Percentiles rank a stretch among this genome's conserved stretches.
phyloP scores from a whole-genome alignment of 352 stramenopile genomes.

The Hyaloperonospora brassicae region DNA sequence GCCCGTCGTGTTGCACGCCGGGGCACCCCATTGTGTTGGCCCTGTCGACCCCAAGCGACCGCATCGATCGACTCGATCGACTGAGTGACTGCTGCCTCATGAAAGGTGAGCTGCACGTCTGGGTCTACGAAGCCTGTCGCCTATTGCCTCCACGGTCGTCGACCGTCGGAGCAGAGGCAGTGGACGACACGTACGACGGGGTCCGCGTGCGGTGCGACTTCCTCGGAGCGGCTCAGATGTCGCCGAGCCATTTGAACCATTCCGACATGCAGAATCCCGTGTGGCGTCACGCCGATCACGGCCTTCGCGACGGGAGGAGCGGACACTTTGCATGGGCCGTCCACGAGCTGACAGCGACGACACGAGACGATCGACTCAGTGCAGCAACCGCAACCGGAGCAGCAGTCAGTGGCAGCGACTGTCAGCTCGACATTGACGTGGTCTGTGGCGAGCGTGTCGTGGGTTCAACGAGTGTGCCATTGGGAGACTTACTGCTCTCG shows the following conservation, averaged over 20 bases:
- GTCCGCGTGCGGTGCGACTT: conserved; percentile 37
- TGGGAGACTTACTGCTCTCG: conserved; percentile 28
- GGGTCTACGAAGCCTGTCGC: conserved; percentile 42
- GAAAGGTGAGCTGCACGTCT: conserved; percentile 37
- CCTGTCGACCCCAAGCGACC: conserved; percentile 2
- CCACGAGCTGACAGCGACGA: conserved; percentile 21
- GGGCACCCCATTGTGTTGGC: conserved; percentile 10
- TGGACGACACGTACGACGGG: conserved; percentile 33
- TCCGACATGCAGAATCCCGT: conserved; percentile 31
- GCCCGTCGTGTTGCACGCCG: conserved; percentile 13
- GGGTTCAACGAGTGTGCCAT: conserved; percentile 25
- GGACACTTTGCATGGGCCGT: conserved; percentile 38
- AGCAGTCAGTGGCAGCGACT: conserved; percentile 12
- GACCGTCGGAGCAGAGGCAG: conserved; percentile 17
- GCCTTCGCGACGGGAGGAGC: conserved; percentile 21
- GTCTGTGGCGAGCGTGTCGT: conserved; percentile 48
- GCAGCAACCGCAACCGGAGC: conserved; percentile 8
- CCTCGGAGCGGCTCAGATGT: conserved; percentile 38
- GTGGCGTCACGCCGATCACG: conserved; percentile 25
- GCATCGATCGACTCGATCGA: conserved; percentile 12
- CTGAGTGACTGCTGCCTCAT: conserved; percentile 21
- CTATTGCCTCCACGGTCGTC: conserved; percentile 32
- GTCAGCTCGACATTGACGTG: conserved; percentile 44
- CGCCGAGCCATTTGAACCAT: conserved; percentile 31
- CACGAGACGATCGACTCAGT: neutral